phyloP scores from a whole-genome alignment of 768 basidiomycete species.

The Candolleomyces efflorescens region DNA sequence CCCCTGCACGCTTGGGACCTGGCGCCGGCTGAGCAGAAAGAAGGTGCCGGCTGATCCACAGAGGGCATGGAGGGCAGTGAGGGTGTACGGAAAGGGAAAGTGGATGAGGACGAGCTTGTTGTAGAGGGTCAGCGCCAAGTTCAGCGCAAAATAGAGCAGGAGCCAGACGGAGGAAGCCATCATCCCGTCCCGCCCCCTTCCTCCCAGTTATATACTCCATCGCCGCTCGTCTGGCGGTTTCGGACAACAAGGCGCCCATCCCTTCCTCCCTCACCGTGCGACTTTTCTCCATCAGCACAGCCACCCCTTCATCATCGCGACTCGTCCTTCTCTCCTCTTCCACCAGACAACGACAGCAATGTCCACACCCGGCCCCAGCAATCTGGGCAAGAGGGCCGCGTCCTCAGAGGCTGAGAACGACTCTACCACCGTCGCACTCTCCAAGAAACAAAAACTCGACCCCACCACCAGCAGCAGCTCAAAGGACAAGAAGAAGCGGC shows the following conservation, averaged over 20 bases:
- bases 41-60: conserved; percentile 79
- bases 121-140: conserved; percentile 88
- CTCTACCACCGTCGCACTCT: background rate
- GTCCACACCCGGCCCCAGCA: background rate
- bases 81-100: conserved; percentile 95
- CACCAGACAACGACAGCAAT: background rate
- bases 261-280: background rate
- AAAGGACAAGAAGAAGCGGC: background rate
- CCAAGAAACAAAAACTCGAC: background rate
- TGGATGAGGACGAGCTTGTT: conserved; percentile 93
- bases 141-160: conserved; percentile 81
- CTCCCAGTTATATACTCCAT: too few relatives aligned
- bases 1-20: conserved; percentile 32
- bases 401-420: background rate
- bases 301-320: too few relatives aligned
- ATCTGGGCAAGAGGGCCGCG: background rate
- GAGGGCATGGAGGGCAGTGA: conserved; percentile 89
- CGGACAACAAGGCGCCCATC: background rate
- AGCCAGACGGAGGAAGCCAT: conserved; percentile 48
- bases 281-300: background rate
- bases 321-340: background rate
- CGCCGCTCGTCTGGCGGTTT: background rate
- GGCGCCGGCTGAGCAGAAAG: conserved; percentile 41
- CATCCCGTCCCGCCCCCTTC: background rate
- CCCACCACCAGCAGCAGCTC: too few relatives aligned